These are phyloP conservation scores for Syzygium oleosum DNA, from an alignment of 345 rosid genomes.

Conservation along the genomic window DNA sequence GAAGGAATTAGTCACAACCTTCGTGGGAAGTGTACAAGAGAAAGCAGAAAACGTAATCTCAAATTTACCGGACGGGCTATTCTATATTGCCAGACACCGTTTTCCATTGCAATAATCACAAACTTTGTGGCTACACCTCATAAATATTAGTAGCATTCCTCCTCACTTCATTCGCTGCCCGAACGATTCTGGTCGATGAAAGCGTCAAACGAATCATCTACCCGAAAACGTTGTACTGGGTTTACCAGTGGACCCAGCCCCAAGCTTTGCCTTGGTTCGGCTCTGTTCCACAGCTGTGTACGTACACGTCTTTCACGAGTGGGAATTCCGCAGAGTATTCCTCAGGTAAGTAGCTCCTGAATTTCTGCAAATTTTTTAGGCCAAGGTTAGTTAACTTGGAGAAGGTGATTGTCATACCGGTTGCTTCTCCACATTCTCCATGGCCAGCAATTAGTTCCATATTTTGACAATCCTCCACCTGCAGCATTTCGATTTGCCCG, in stretches of 20 bases:
- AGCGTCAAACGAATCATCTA: too few species aligned
- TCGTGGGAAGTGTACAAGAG: background rate
- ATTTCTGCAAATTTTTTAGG: fast-evolving
- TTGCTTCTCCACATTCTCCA: background rate
- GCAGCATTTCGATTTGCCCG: fast-evolving
- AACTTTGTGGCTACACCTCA: too few species aligned
- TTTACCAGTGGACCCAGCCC: too few species aligned
- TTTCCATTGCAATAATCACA: too few species aligned
- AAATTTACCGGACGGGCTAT: too few species aligned
- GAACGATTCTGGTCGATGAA: too few species aligned
- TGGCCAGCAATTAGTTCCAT: background rate
- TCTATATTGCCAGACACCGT: too few species aligned
- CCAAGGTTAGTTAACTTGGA: fast-evolving
- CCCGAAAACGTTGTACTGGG: too few species aligned
- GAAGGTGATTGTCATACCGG: background rate
- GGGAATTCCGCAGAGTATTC: background rate
- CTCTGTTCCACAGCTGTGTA: background rate
- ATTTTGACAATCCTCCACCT: background rate
- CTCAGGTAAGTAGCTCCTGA: fast-evolving
- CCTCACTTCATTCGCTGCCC: too few species aligned
- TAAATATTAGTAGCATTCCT: too few species aligned
- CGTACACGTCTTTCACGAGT: fast-evolving
- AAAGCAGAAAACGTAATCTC: background rate
- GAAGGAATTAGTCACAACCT: background rate
- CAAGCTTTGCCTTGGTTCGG: too few species aligned